Base-by-base conservation (phyloP, 2,329 filamentous ascomycete species). In the Fusarium cyanostomum region DNA sequence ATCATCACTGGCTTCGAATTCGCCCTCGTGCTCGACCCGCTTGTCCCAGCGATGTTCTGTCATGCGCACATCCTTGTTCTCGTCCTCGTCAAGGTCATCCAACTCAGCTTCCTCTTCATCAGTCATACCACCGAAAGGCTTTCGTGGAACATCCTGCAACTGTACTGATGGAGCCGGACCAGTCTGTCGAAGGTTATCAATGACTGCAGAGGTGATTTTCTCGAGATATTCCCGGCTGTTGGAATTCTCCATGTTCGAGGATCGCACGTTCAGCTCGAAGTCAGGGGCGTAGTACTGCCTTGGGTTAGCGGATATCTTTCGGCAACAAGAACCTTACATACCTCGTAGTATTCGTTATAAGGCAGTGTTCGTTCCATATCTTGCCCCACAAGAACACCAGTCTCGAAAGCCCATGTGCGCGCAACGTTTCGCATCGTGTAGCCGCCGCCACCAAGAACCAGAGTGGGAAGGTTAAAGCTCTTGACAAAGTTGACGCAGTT, bases 351-450 rank as follows among this genome's bases (percentile, higher is more conserved):
- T 80, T 98, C 94, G 64, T 97, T 98, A 77, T 93, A 98, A 1
- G 94, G 94, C 35, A 98, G 83, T n/a, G 91, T 89, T 6, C 90
- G 84, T 10, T 87, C 84, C 84, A 98, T 92, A 27, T 92, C 85
- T 59, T 94, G 87, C 26, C 92, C 92, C 16, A 97, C 92, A 8
- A 98, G 84, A 56, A 93, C 85, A 66, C 94, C 94, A 2, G 95
- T 99, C 79, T 99, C 95, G 75, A 94, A 96, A 7, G 94, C 94
- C 95, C 95, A 99, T 6, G 94, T 95, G 45, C 95, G 91, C 15
- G 95, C 94, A 10, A 99, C 95, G 67, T 99, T 99, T 63, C 95
- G 90, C 77, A 96, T 96, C 1, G 95, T 99, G 79, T 99, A 99
- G 43, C 95, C 95, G 64, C 95, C 95, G 13, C 95, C 95, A 28